Conservation (phyloP, 1,139 yeast genomes). For the Candida glucosophila region DNA sequence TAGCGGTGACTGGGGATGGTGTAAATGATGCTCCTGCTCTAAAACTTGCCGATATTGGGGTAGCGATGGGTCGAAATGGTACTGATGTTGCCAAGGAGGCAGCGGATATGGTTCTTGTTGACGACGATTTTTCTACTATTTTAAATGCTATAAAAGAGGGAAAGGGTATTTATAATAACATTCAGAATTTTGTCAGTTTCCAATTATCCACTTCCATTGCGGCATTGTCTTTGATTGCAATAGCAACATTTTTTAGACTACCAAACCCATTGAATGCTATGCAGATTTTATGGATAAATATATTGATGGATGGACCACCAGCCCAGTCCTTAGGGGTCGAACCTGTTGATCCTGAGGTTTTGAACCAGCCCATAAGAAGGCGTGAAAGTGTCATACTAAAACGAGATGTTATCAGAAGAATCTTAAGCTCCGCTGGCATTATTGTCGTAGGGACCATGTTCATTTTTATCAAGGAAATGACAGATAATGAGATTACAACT, state of each 20-base stretch:
- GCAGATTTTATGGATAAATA: conserved; percentile 97
- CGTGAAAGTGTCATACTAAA: conserved; percentile 81
- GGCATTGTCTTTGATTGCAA: conserved; percentile 80
- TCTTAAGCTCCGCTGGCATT: conserved; percentile 63
- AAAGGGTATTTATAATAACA: conserved; percentile 89
- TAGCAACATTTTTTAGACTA: conserved; percentile 75
- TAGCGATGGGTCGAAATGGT: conserved; percentile 94
- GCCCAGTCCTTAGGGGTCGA: conserved; percentile 97
- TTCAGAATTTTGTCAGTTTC: conserved; percentile 88
- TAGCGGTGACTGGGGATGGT: conserved; percentile 99
- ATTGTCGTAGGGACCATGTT: conserved; percentile 75
- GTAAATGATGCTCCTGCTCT: conserved; percentile 99
- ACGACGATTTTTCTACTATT: conserved; percentile 92
- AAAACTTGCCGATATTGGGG: conserved; percentile 94
- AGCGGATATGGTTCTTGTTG: conserved; percentile 94
- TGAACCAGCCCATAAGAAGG: conserved; percentile 89
- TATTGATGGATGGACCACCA: conserved; percentile 98
- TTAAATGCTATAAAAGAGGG: conserved; percentile 93
- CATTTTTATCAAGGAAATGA: conserved; percentile 78
- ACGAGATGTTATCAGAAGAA: conserved; percentile 55
- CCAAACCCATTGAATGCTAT: conserved; percentile 97
- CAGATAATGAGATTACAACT: conserved; percentile 70
- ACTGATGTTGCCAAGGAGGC: conserved; percentile 99
- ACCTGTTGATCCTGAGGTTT: conserved; percentile 91
- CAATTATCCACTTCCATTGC: conserved; percentile 95